Base-by-base conservation (phyloP, 2,329 filamentous ascomycete species). In the Clarireedia hainanense region DNA sequence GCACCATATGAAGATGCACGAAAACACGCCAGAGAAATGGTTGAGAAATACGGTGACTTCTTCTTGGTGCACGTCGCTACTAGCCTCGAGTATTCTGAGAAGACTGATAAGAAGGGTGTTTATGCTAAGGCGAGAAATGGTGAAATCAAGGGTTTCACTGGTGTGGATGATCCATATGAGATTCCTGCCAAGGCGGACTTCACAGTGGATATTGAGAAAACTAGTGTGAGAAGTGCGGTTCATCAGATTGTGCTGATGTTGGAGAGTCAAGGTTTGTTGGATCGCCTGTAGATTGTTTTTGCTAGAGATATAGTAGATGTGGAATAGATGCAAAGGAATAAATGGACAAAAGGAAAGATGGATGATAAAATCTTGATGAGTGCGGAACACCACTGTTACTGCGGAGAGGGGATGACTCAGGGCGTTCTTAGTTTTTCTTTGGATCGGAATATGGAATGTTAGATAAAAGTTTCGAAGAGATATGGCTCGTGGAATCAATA, bases 101-200 rank as follows among this genome's bases (percentile, higher is more conserved):
- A 89, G 83, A 96, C 90, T 30, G 94, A 99, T 74, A 91, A 90
- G 78, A 81, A 87, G 59, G 94, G 94, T 58, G 85, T 96, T 69
- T 99, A 97, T 74, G 80, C 80, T 63, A 82, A 83, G 71, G 94
- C 94, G 42, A 83, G 94, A 60, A 80, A 79, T 20, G 94, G 94
- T 57, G 88, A 96, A 77, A 95, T 99, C 74, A 94, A 91, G 83
- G 91, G 91, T 62, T 99, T 99, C 81, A 99, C 94, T 6, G 94
- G 94, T 67, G 91, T 99, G 56, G 92, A 97, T 70, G 92, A 97
- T 76, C 91, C 94, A 49, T 99, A 99, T 70, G 94, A 99, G 84
- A 70, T 73, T 23, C 94, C 94, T 9, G 67, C 74, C 63, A 91
- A 92, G 75, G 82, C 91, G 34, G 85, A 97, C 71, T 78, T 99